A percentile compares a stretch with the other conserved stretches of the same genome.
phyloP scores from a whole-genome alignment of 306 rosid species.

The Cyclanthera cordifolia region DNA sequence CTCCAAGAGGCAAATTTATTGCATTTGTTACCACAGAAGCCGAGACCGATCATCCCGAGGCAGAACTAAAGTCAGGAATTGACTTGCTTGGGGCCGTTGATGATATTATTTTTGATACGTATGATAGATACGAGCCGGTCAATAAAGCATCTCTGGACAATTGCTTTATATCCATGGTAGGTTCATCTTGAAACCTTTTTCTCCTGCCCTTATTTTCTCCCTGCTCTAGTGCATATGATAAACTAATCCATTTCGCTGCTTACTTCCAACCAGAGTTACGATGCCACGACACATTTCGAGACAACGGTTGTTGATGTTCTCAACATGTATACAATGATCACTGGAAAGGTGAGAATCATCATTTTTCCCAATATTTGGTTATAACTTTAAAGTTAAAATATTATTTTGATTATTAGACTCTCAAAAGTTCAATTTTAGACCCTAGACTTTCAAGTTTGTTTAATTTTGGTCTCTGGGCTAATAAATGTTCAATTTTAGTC shows the following conservation, averaged over 20 bases:
- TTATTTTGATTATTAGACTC: too few relatives aligned
- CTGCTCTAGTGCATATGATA: background rate
- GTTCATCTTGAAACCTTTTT: constrained; percentile 16
- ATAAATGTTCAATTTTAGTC: too few relatives aligned
- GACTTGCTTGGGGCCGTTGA: constrained; percentile 85
- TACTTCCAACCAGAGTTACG: constrained; percentile 73
- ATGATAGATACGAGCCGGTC: constrained; percentile 85
- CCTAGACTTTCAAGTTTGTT: too few relatives aligned
- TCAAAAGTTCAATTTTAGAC: too few relatives aligned
- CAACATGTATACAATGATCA: constrained; percentile 86
- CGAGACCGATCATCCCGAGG: constrained; percentile 72
- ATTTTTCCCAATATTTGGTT: background rate
- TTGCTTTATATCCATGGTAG: constrained; percentile 79
- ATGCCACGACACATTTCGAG: constrained; percentile 96
- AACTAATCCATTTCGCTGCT: background rate
- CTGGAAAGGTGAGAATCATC: constrained; percentile 57
- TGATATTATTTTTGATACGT: constrained; percentile 76
- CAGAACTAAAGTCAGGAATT: constrained; percentile 83
- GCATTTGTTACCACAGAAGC: constrained; percentile 95
- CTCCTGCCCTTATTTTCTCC: background rate
- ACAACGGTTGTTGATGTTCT: constrained; percentile 82
- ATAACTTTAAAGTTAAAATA: too few relatives aligned
- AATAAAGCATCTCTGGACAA: constrained; percentile 81
- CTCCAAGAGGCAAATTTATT: constrained; percentile 86
- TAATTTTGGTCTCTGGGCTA: too few relatives aligned